A percentile compares a stretch with the other conserved stretches of the same genome.
Conservation (phyloP, 2,329 filamentous ascomycete species). For the Fusarium veterinarium region DNA sequence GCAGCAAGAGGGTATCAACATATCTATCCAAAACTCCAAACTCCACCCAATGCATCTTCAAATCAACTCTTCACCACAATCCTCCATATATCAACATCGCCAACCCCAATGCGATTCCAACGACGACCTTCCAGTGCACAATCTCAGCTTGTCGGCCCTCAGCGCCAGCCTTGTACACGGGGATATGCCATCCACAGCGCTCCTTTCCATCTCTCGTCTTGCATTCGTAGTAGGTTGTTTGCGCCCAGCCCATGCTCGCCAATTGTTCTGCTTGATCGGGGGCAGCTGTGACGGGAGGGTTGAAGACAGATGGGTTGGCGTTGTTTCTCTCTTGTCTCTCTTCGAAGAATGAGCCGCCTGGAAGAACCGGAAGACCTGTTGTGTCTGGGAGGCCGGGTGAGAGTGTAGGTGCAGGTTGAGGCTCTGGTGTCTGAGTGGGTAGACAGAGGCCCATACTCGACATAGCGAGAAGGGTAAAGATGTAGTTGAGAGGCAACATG, state of each 20-base stretch:
- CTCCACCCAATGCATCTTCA: constrained; percentile 19
- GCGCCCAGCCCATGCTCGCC: constrained; percentile 47
- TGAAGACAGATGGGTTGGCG: constrained; percentile 41
- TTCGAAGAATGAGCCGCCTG: not conserved
- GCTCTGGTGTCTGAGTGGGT: constrained; percentile 24
- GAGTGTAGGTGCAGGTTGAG: constrained; percentile 17
- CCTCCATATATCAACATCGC: constrained; percentile 17
- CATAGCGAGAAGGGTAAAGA: constrained; percentile 10
- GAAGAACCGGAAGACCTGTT: not conserved
- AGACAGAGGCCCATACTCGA: constrained; percentile 21
- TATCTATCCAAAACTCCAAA: constrained; percentile 33
- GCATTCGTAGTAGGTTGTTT: constrained; percentile 52
- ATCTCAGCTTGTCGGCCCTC: constrained; percentile 38
- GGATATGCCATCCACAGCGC: constrained; percentile 53
- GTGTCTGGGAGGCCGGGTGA: constrained; percentile 10
- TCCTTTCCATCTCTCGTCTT: constrained; percentile 46
- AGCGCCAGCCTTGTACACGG: constrained; percentile 45
- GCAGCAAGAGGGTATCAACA: constrained; percentile 36
- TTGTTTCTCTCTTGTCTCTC: constrained; percentile 31
- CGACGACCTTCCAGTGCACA: constrained; percentile 30
- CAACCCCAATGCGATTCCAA: constrained; percentile 22
- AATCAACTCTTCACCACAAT: constrained; percentile 9
- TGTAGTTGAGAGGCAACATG: constrained; percentile 9
- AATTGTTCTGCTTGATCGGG: constrained; percentile 47
- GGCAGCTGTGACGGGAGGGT: constrained; percentile 49